phyloP scores from a whole-genome alignment of 23 red algal genomes.

The Gracilaria vermiculophylla region DNA sequence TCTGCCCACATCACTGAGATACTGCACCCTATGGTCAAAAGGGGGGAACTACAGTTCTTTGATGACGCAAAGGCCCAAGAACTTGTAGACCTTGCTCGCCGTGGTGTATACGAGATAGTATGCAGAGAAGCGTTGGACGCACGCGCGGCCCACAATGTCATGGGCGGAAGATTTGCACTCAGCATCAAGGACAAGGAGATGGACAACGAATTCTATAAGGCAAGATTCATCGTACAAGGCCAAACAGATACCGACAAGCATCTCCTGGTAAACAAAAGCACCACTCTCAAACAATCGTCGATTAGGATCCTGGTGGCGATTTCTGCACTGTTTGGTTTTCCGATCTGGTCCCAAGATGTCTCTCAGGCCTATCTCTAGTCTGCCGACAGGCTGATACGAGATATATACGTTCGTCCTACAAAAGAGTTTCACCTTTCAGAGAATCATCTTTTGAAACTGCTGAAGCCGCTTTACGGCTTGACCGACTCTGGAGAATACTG shows the following conservation, averaged over 20 bases:
- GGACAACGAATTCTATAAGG: slow-evolving; percentile 4
- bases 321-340: slow-evolving; percentile 3
- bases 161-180: background rate
- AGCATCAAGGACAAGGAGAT: slow-evolving; percentile 12
- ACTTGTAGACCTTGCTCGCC: background rate
- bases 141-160: background rate
- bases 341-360: background rate
- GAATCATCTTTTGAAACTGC: background rate
- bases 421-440: background rate
- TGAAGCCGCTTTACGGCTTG: slow-evolving; percentile 19
- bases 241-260: slow-evolving; percentile 4
- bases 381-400: background rate
- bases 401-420: background rate
- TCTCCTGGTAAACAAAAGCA: background rate
- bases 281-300: slow-evolving; percentile 3
- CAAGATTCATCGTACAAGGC: slow-evolving; percentile 19
- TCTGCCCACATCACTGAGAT: slow-evolving; percentile 10
- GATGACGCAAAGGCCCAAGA: slow-evolving; percentile 2
- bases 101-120: slow-evolving; percentile 6
- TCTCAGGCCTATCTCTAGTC: slow-evolving; percentile 32
- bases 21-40: background rate
- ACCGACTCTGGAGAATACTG: slow-evolving; percentile 2
- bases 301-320: background rate
- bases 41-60: background rate
- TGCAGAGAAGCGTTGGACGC: slow-evolving; percentile 2